Conservation (phyloP, 257 asterid species). For the Cinchona pubescens region DNA sequence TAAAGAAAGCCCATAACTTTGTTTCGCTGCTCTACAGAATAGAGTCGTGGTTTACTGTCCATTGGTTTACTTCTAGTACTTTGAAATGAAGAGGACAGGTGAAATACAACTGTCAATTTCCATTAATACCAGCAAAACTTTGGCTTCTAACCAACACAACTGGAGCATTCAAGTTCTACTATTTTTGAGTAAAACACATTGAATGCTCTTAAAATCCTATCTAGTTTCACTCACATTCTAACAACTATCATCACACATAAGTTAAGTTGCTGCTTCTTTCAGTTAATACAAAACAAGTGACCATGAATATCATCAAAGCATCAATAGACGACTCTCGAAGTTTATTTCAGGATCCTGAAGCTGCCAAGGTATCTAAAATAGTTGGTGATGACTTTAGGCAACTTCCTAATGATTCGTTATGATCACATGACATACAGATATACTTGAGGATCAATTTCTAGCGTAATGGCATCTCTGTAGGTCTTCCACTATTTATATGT, state of each 20-base stretch:
- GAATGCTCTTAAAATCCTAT: neutral
- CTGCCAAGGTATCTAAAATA: neutral
- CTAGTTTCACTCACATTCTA: neutral
- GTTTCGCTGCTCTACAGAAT: neutral
- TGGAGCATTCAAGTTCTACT: neutral
- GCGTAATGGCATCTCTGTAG: neutral
- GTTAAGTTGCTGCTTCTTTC: neutral
- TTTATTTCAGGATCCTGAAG: neutral
- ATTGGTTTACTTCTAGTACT: neutral
- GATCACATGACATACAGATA: neutral
- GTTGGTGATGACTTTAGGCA: neutral
- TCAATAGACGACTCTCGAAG: neutral
- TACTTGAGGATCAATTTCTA: neutral
- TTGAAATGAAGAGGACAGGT: slow-evolving; percentile 2
- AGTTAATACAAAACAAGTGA: neutral
- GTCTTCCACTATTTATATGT: neutral
- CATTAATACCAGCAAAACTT: neutral
- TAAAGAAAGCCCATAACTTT: neutral
- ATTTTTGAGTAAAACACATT: neutral
- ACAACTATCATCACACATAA: neutral
- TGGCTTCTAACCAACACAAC: neutral
- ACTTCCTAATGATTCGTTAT: neutral
- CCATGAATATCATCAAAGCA: neutral
- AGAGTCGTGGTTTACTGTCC: neutral
- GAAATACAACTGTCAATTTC: neutral